Base-by-base conservation (phyloP, 2,329 filamentous ascomycete species). In the Akanthomyces uredinophilus region DNA sequence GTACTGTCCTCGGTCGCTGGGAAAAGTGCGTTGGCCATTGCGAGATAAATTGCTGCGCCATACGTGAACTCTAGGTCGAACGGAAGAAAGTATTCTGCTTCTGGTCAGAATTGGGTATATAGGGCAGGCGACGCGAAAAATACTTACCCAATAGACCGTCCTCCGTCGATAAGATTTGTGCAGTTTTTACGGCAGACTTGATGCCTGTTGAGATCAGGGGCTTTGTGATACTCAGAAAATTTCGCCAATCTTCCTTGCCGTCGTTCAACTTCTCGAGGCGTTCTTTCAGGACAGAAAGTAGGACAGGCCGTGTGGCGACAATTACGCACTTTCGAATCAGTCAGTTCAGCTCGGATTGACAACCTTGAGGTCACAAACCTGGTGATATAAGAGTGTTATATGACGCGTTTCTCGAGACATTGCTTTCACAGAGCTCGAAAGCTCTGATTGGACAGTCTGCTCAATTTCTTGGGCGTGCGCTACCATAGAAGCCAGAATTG, bases 41-140 rank as follows among this genome's bases (percentile, higher is more conserved):
- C 69, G 0, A 77, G 65, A 57, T 76, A 71, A 0, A 77, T 63
- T 0, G 73, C 73, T 0, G 75, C 73, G 0, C 67, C 71, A 50
- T 72, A 76, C 0, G 70, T 70, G 22, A 76, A 76, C 46, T 77
- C 75, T 2, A 77, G 67, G 32, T 78, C 73, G 47, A 73, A 77
- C 0, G 73, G 73, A 0, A 77, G 65, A 22, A 76, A 77, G 0
- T 72, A 68, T 35, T 77, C 76, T 76, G 24, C 13, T 4, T 6
- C 39, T 6, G 3, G 2, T 0, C 27, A 29, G 27, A 29, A 6
- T 29, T 29, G 27, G 27, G 6, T 6, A 29, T 4, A 29, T 6
- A 29, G 4, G 27, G 6, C 6, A 29, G 27, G 27, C 27, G 27
- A 29, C 4, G 4, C 6, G 27, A 6, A 29, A 29, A 29, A 5